Evolutionary conservation across 2,329 filamentous ascomycete species (phyloP).

Genomic region (Talaromyces sp.): DNA sequence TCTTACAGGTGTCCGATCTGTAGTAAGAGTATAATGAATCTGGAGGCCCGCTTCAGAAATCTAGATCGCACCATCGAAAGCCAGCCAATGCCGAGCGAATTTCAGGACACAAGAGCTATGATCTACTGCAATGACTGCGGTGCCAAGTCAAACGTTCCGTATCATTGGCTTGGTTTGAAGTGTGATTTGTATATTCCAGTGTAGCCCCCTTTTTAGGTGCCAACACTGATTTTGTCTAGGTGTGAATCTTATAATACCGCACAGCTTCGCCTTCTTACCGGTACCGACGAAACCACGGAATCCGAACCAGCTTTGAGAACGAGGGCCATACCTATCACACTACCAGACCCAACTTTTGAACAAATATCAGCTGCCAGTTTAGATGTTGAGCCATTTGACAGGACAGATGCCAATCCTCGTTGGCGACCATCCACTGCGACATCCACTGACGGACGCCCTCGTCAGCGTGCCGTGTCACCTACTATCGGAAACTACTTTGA

Average conservation of each 20-base stretch:
- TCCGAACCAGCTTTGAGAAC: conserved; percentile 23
- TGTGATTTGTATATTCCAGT: conserved; percentile 56
- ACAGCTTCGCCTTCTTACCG: conserved; percentile 40
- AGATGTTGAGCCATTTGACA: conserved; percentile 13
- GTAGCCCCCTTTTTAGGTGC: neutral
- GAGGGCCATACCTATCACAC: conserved; percentile 29
- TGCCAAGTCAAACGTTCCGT: conserved; percentile 77
- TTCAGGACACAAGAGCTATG: conserved; percentile 71
- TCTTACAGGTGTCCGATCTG: conserved; percentile 97
- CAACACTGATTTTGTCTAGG: conserved; percentile 25
- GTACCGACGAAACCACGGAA: conserved; percentile 26
- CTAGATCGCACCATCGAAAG: conserved; percentile 79
- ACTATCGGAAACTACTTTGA: conserved; percentile 47
- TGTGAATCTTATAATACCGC: conserved; percentile 48
- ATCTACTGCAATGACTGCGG: conserved; percentile 95
- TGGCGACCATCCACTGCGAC: conserved; percentile 16
- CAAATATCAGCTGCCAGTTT: conserved; percentile 17
- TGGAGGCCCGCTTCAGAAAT: conserved; percentile 92
- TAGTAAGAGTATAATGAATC: conserved; percentile 93
- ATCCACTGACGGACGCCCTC: conserved; percentile 22
- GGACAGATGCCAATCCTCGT: neutral
- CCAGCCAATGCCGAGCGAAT: conserved; percentile 90
- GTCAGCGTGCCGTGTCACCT: conserved; percentile 40
- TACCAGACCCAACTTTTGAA: conserved; percentile 10
- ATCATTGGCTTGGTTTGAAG: conserved; percentile 93